Conservation (phyloP, 495 filamentous ascomycete genomes). For the Aspergillus sclerotiicarbonarius region DNA sequence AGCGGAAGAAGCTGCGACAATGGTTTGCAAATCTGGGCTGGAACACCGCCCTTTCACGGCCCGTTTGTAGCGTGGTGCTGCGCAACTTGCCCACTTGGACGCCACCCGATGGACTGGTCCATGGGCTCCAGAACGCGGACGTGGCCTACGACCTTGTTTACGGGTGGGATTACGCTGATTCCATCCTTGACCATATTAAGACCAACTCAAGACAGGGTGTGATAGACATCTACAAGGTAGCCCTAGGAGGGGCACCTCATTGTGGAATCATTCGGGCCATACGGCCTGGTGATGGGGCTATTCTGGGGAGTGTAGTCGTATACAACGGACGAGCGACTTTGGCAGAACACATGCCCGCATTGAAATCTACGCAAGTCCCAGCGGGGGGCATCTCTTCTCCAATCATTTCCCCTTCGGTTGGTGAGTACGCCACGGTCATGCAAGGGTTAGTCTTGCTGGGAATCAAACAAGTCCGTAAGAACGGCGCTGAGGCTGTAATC, state of each 20-base stretch:
- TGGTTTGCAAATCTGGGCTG: slow-evolving; percentile 70
- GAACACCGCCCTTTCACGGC: slow-evolving; percentile 61
- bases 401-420: slow-evolving; percentile 65
- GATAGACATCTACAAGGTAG: slow-evolving; percentile 77
- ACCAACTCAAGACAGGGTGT: slow-evolving; percentile 76
- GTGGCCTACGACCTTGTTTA: slow-evolving; percentile 68
- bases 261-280: slow-evolving; percentile 85
- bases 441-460: slow-evolving; percentile 81
- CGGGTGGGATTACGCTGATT: slow-evolving; percentile 71
- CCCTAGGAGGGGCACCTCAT: slow-evolving; percentile 65
- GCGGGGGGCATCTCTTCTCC: slow-evolving; percentile 78
- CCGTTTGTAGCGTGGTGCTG: slow-evolving; percentile 64
- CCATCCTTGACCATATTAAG: slow-evolving; percentile 71
- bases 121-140: slow-evolving; percentile 65
- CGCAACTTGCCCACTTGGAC: slow-evolving; percentile 68
- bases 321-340: slow-evolving; percentile 67
- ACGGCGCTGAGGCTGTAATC: slow-evolving; percentile 65
- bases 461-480: slow-evolving; percentile 76
- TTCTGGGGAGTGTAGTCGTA: slow-evolving; percentile 81
- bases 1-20: slow-evolving; percentile 58
- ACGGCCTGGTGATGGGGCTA: slow-evolving; percentile 59
- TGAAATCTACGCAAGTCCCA: slow-evolving; percentile 48
- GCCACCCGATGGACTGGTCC: slow-evolving; percentile 69
- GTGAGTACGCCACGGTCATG: slow-evolving; percentile 68
- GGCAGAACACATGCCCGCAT: slow-evolving; percentile 66